phyloP scores from a whole-genome alignment of 1,284 basidiomycete species.

The Irpex sp. region DNA sequence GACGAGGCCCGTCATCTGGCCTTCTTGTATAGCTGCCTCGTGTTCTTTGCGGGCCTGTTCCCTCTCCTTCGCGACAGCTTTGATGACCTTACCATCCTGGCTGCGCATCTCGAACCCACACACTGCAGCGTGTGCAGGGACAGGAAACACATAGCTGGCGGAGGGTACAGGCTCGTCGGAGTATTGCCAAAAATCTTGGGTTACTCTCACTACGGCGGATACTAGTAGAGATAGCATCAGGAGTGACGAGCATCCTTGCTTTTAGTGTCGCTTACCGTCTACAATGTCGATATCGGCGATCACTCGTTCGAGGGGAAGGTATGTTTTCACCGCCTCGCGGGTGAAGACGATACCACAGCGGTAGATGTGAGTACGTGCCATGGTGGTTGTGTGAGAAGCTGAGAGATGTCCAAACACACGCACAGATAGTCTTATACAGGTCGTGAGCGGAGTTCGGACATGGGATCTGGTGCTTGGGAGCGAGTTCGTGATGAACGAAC shows the following conservation, averaged over 20 bases:
- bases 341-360: neutral
- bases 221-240: constrained; percentile 28
- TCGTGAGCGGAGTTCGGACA: too few species aligned
- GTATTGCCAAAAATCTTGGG: constrained; percentile 29
- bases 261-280: constrained; percentile 1
- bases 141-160: neutral
- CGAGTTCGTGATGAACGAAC: too few species aligned
- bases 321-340: neutral
- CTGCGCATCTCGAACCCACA: constrained; percentile 45
- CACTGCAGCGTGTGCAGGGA: constrained; percentile 49
- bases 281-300: constrained; percentile 1
- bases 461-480: too few species aligned
- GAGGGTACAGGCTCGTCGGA: neutral
- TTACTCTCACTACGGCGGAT: constrained; percentile 44
- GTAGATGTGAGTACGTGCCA: neutral
- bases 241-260: too few species aligned
- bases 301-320: constrained; percentile 4
- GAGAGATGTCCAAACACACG: too few species aligned
- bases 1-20: constrained; percentile 41
- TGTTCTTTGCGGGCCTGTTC: constrained; percentile 40
- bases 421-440: neutral
- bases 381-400: neutral
- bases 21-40: constrained; percentile 36
- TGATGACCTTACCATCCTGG: constrained; percentile 36
- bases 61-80: constrained; percentile 48